Base-by-base conservation (phyloP, 768 basidiomycete genomes). In the Collybia sordida region DNA sequence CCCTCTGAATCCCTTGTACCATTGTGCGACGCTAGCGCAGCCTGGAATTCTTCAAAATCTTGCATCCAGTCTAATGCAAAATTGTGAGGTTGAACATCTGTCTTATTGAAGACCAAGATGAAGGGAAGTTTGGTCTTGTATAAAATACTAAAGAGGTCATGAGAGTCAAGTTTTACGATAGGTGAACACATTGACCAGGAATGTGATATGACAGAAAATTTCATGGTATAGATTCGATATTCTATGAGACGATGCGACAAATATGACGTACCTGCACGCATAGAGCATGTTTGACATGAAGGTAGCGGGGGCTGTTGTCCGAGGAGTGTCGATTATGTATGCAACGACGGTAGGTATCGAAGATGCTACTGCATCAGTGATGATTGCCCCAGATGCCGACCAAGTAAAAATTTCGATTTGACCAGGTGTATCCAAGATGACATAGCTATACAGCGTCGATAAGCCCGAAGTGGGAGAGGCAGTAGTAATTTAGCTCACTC, bases 251-350 rank as follows among this genome's bases (percentile, higher is more conserved):
- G 41, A 37, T 41, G 31, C 3, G 36, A 37, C n/a, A 42, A 45
- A 45, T 15, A 48, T 12, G 18, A 67, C 80, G 53, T 50, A 89
- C 90, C 91, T 93, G 78, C 97, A 99, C 1, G 97, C 97, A 62
- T 98, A 99, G 37, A 99, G 79, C 97, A 99, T 99, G 69, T 99
- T 99, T 17, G 88, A 91, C 97, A 98, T 99, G 69, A 99, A 99
- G 3, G 97, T 99, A 14, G 96, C 93, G 0, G 97, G 97, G 0
- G 92, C 85, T 0, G 88, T 88, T 17, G 93, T 93, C 54, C 97
- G 79, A 18, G 97, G 97, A 3, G 97, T 99, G 68, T 99, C 97
- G 58, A 99, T 93, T 53, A 99, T 81, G 63, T 98, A 99, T 14
- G 97, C 97, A 28, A 99, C 85, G 27, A 96, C 92, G 1, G 97